These are phyloP conservation scores for Cadophora sp. DNA, from an alignment of 2,329 filamentous ascomycete genomes.

Conservation along the genomic window DNA sequence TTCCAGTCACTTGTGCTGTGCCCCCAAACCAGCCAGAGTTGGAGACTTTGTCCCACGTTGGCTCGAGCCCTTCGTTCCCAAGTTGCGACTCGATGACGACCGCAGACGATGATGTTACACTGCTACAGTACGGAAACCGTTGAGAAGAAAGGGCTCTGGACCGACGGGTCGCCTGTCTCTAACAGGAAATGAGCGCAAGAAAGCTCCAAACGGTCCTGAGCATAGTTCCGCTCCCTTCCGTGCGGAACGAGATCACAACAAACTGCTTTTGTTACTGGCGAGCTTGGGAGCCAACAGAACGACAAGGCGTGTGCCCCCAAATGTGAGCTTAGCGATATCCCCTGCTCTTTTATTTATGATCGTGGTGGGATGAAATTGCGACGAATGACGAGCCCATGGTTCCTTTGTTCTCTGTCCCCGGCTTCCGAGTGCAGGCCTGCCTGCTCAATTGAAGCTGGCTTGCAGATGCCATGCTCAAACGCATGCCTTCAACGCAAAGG, in stretches of 20 bases:
- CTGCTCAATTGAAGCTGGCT: neutral
- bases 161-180: neutral
- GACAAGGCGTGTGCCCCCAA: neutral
- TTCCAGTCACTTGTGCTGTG: conserved; percentile 22
- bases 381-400: conserved; percentile 7
- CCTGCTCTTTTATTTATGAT: neutral
- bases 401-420: conserved; percentile 21
- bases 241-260: neutral
- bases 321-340: too few relatives aligned
- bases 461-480: conserved; percentile 2
- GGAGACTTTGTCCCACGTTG: neutral
- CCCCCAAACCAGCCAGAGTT: neutral
- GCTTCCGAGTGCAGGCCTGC: conserved; percentile 20
- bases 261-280: neutral
- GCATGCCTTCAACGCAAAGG: neutral
- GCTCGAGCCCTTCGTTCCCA: neutral
- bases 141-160: neutral
- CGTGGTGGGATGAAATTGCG: neutral
- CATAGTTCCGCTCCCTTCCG: neutral
- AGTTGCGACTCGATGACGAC: neutral
- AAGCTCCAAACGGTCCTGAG: neutral
- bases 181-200: neutral
- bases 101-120: neutral
- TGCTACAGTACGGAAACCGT: neutral
- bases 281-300: conserved; percentile 1